phyloP scores from a whole-genome alignment of 768 basidiomycete species.

The Leccinum variicolor region DNA sequence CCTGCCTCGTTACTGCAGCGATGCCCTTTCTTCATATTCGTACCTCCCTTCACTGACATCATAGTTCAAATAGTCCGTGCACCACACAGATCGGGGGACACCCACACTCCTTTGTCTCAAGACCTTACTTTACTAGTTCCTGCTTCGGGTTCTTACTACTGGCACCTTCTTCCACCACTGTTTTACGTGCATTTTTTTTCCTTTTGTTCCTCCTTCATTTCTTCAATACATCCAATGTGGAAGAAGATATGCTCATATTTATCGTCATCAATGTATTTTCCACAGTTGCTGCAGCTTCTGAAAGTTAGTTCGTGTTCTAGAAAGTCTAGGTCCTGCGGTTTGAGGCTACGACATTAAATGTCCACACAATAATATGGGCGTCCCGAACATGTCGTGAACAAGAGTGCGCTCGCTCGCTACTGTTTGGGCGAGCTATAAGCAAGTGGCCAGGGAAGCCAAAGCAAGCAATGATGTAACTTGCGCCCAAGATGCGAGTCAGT shows the following conservation, averaged over 20 bases:
- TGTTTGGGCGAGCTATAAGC: background rate
- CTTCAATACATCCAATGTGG: background rate
- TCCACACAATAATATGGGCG: background rate
- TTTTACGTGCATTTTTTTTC: background rate
- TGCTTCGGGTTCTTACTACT: background rate
- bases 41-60: conserved; percentile 6
- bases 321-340: background rate
- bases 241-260: background rate
- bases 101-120: background rate
- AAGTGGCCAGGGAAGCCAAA: background rate
- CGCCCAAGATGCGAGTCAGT: too few species aligned
- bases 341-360: background rate
- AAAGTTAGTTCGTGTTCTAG: background rate
- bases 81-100: background rate
- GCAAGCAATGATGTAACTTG: too few species aligned
- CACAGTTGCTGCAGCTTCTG: background rate
- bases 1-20: background rate
- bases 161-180: background rate
- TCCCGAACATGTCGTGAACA: background rate
- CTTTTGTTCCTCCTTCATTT: background rate
- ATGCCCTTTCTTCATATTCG: background rate
- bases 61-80: conserved; percentile 2
- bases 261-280: background rate
- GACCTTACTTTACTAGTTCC: background rate
- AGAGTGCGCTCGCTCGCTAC: background rate